Conservation (phyloP, 179 eudicot species). For the Gypsophila paniculata region DNA sequence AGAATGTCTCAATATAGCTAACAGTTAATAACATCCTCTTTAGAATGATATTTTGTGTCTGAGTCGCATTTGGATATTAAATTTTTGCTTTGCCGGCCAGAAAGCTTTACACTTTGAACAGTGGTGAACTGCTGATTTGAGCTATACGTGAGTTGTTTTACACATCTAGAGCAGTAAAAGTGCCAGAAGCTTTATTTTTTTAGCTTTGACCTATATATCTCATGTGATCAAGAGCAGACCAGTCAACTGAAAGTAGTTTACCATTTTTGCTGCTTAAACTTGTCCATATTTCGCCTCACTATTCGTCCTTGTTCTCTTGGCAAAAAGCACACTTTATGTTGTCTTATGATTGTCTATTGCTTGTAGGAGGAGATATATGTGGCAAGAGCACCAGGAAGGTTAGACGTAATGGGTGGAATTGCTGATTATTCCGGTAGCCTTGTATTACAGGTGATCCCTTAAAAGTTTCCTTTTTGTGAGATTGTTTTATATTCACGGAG, state of each 20-base stretch:
- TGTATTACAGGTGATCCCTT: slow-evolving; percentile 73
- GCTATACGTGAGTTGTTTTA: neutral
- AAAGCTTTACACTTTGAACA: slow-evolving; percentile 1
- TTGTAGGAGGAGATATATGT: slow-evolving; percentile 82
- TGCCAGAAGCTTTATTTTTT: neutral
- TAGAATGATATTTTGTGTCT: slow-evolving; percentile 1
- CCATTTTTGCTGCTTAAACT: slow-evolving; percentile 3
- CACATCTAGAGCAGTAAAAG: slow-evolving; percentile 8
- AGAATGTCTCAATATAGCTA: neutral
- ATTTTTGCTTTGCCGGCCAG: slow-evolving; percentile 1
- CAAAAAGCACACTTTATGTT: slow-evolving; percentile 3
- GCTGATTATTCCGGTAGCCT: slow-evolving; percentile 99
- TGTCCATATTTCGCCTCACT: neutral
- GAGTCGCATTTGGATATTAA: neutral
- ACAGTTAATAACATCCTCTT: neutral
- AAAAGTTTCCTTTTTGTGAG: neutral
- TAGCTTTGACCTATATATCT: neutral
- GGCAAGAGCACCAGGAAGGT: slow-evolving; percentile 97
- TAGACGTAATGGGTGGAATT: slow-evolving; percentile 98
- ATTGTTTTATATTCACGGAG: neutral
- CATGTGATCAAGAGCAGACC: too few relatives aligned
- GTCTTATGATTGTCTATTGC: slow-evolving; percentile 10
- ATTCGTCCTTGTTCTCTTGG: slow-evolving; percentile 5
- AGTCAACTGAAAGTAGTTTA: too few relatives aligned
- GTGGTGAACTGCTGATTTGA: neutral